Conservation (phyloP, 2,329 filamentous ascomycete genomes). For the Rasamsonia emersonii region DNA sequence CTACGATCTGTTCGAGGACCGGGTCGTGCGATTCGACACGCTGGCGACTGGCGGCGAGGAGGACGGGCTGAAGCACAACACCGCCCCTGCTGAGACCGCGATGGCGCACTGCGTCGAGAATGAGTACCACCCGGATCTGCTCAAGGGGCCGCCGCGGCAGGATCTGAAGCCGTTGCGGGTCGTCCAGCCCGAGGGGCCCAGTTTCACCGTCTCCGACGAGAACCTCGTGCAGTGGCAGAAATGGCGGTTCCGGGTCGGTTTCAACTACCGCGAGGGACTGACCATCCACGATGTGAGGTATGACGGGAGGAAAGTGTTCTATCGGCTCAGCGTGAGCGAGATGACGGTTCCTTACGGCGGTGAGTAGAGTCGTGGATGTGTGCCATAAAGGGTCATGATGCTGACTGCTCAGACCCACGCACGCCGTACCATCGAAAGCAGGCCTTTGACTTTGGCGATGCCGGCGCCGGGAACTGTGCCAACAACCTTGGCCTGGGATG, state of each 20-base stretch:
- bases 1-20: constrained; percentile 3
- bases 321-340: constrained; percentile 57
- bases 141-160: constrained; percentile 25
- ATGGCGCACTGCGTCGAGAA: constrained; percentile 5
- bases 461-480: constrained; percentile 52
- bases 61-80: constrained; percentile 4
- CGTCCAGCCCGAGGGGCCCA: constrained; percentile 57
- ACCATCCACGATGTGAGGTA: constrained; percentile 60
- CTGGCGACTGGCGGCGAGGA: constrained; percentile 2
- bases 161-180: constrained; percentile 61
- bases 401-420: constrained; percentile 53
- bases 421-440: constrained; percentile 57
- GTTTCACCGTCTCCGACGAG: constrained; percentile 48
- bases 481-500: constrained; percentile 61
- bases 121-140: constrained; percentile 3
- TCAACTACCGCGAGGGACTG: constrained; percentile 60
- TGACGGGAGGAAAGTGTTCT: constrained; percentile 53
- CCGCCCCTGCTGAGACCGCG: neutral
- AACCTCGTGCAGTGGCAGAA: constrained; percentile 52
- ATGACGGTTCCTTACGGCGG: constrained; percentile 39
- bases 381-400: neutral
- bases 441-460: constrained; percentile 61
- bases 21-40: constrained; percentile 3
- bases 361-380: too few species aligned
- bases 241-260: constrained; percentile 59